These are phyloP conservation scores for Aspergillus panamensis DNA, from an alignment of 495 filamentous ascomycete genomes.

Conservation along the genomic window DNA sequence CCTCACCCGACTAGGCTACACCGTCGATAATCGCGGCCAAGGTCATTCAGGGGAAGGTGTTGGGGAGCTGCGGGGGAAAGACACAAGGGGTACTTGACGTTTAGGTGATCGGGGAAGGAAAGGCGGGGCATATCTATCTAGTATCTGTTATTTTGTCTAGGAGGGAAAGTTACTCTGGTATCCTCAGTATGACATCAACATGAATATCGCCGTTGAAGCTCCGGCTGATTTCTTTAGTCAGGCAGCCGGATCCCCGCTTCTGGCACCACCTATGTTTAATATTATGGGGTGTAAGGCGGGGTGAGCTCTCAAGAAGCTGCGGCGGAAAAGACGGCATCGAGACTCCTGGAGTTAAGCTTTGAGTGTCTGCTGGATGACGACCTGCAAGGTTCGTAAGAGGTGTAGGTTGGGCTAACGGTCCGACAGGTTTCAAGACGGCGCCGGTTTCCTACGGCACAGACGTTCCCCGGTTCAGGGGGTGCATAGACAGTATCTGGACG, in stretches of 20 bases:
- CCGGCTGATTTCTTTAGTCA: slow-evolving; percentile 48
- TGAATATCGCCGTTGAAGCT: slow-evolving; percentile 62
- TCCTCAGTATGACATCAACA: slow-evolving; percentile 68
- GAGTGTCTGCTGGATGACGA: slow-evolving; percentile 51
- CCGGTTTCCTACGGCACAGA: slow-evolving; percentile 83
- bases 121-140: too few species aligned
- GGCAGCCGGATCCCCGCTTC: slow-evolving; percentile 15
- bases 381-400: slow-evolving; percentile 33
- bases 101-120: background rate
- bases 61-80: slow-evolving; percentile 74
- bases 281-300: too few species aligned
- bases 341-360: slow-evolving; percentile 21
- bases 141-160: too few species aligned
- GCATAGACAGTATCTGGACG: slow-evolving; percentile 75
- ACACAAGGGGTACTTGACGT: slow-evolving; percentile 76
- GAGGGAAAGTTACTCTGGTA: slow-evolving; percentile 63
- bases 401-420: too few species aligned
- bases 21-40: slow-evolving; percentile 46
- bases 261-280: slow-evolving; percentile 23
- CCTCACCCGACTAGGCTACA: slow-evolving; percentile 25
- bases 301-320: slow-evolving; percentile 22
- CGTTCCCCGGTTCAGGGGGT: slow-evolving; percentile 45
- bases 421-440: slow-evolving; percentile 61
- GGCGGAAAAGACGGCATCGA: slow-evolving; percentile 14
- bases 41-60: slow-evolving; percentile 56